phyloP scores from a whole-genome alignment of 345 rosid species.

The Arabis alpina region DNA sequence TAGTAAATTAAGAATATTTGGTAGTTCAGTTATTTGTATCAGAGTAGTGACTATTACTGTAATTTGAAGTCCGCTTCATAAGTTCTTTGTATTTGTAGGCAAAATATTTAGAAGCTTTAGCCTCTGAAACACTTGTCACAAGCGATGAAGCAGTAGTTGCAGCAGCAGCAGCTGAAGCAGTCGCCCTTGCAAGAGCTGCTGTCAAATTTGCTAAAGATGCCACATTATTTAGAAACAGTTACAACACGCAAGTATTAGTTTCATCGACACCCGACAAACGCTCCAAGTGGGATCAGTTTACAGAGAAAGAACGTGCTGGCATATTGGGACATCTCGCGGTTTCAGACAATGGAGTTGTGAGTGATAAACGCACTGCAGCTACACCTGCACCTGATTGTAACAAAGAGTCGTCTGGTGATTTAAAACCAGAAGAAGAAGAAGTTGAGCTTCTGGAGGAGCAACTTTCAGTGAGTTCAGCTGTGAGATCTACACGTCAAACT shows the following conservation, averaged over 20 bases:
- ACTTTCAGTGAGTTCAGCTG: conserved; percentile 58
- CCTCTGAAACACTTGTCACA: conserved; percentile 73
- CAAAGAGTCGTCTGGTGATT: conserved; percentile 49
- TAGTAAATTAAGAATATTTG: not conserved
- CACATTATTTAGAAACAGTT: conserved; percentile 50
- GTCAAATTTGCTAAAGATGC: conserved; percentile 86
- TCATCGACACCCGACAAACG: conserved; percentile 43
- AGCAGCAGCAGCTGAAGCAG: conserved; percentile 93
- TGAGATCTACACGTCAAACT: conserved; percentile 74
- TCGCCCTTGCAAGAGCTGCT: conserved; percentile 92
- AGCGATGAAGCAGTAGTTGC: conserved; percentile 84
- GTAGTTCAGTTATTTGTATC: not conserved
- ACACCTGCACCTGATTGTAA: conserved; percentile 22
- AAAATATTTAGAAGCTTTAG: conserved; percentile 58
- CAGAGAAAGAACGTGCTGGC: conserved; percentile 62
- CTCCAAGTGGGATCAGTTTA: conserved; percentile 55
- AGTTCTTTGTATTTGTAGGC: conserved; percentile 51
- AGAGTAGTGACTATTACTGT: not conserved
- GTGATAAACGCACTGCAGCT: conserved; percentile 38
- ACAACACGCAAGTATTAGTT: conserved; percentile 37
- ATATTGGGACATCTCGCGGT: conserved; percentile 53
- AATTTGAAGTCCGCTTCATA: not conserved
- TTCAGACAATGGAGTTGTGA: conserved; percentile 46
- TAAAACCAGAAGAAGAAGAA: conserved; percentile 60
- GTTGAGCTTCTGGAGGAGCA: conserved; percentile 60